phyloP scores from a whole-genome alignment of 192 early-diverging fungal genomes.

The Coemansia sp. region DNA sequence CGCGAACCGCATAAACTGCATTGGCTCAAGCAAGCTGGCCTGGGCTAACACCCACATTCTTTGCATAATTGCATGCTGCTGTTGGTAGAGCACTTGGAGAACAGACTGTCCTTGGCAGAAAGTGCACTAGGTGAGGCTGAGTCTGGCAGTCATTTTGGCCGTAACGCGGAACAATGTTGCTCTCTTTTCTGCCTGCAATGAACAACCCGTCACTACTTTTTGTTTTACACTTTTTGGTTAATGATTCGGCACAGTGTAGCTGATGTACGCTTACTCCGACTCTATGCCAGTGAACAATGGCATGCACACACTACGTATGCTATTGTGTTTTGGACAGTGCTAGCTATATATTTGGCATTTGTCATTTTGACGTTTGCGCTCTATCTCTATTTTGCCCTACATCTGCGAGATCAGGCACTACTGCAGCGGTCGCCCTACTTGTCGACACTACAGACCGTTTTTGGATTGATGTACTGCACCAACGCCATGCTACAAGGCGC shows the following conservation, averaged over 20 bases:
- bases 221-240: not conserved
- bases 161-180: not conserved
- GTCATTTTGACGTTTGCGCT: constrained; percentile 3
- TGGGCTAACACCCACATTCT: not conserved
- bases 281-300: not conserved
- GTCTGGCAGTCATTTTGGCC: not conserved
- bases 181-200: not conserved
- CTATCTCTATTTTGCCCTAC: constrained; percentile 9
- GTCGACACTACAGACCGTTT: constrained; percentile 9
- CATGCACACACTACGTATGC: constrained; percentile 1
- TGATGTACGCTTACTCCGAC: not conserved
- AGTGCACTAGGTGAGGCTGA: not conserved
- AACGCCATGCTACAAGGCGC: constrained; percentile 17
- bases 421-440: constrained; percentile 23
- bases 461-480: constrained; percentile 12
- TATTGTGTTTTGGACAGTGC: constrained; percentile 17
- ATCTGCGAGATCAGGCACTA: constrained; percentile 11
- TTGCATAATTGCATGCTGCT: not conserved
- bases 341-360: constrained; percentile 14
- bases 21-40: not conserved
- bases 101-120: not conserved
- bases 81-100: not conserved
- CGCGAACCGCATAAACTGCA: not conserved
- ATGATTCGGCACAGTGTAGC: not conserved
- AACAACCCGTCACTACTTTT: not conserved